Conservation (phyloP, 352 stramenopile species). For the Hyphochytrium catenoides region DNA sequence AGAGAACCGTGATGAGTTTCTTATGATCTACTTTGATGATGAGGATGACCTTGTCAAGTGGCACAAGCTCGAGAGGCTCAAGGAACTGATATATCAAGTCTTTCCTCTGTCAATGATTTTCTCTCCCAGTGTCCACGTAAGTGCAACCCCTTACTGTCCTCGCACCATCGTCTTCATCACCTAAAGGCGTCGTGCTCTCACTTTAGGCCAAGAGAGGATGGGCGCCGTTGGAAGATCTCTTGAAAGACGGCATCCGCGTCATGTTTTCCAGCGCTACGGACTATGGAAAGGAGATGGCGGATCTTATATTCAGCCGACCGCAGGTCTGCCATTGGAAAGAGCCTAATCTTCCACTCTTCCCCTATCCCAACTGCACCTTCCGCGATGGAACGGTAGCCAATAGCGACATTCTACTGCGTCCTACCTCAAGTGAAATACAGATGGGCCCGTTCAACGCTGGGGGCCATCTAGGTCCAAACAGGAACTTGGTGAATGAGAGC, state of each 20-base stretch:
- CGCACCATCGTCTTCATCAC: no score
- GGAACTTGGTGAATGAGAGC: slow-evolving; percentile 32
- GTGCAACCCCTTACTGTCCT: no score
- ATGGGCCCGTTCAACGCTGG: slow-evolving; percentile 51
- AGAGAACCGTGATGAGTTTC: slow-evolving; percentile 29
- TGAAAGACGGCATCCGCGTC: slow-evolving; percentile 28
- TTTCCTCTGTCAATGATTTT: slow-evolving; percentile 34
- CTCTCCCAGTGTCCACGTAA: no score
- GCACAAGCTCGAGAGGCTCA: slow-evolving; percentile 39
- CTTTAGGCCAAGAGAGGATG: slow-evolving; percentile 20
- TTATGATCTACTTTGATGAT: slow-evolving; percentile 60
- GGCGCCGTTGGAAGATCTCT: slow-evolving; percentile 32
- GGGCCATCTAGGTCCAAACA: slow-evolving; percentile 32
- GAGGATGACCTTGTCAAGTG: slow-evolving; percentile 36
- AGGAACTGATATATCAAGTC: slow-evolving; percentile 31
- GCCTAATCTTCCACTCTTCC: slow-evolving; percentile 23
- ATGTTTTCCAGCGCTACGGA: slow-evolving; percentile 48
- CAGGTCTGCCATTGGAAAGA: slow-evolving; percentile 49
- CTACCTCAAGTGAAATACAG: slow-evolving; percentile 53
- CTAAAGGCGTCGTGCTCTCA: slow-evolving; percentile 14
- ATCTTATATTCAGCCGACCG: slow-evolving; percentile 45
- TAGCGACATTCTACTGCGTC: slow-evolving; percentile 34
- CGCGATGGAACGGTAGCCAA: slow-evolving; percentile 17
- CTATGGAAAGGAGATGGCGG: slow-evolving; percentile 27
- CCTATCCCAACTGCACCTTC: slow-evolving; percentile 33